Percentiles rank a stretch among this genome's conserved stretches.
Conservation (phyloP, 805 yeast species). For the Sungouiella thailandica region DNA sequence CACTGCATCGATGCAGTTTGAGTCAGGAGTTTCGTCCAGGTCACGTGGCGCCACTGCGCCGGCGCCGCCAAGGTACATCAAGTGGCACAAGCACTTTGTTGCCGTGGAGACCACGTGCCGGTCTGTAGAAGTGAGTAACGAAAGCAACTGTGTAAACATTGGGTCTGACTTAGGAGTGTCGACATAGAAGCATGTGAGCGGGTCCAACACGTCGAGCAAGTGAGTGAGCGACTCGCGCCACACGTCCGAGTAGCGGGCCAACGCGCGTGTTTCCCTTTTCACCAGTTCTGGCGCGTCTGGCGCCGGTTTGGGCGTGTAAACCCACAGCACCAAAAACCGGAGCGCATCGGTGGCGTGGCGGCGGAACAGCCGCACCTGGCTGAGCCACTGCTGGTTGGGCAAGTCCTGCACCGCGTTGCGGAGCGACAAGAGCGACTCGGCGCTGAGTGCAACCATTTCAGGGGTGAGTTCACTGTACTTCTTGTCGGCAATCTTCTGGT, state of each 20-base stretch:
- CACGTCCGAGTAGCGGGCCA: constrained; percentile 23
- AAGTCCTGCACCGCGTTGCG: constrained; percentile 83
- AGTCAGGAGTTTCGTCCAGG: constrained; percentile 19
- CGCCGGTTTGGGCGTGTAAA: constrained; percentile 15
- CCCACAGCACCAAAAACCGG: constrained; percentile 32
- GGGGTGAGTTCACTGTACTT: constrained; percentile 14
- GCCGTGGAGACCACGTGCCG: constrained; percentile 64
- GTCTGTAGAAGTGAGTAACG: constrained; percentile 53
- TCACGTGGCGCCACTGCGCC: constrained; percentile 8
- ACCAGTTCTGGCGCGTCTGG: too few relatives aligned
- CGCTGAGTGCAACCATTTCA: constrained; percentile 22
- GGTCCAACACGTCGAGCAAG: constrained; percentile 75
- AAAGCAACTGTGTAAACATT: constrained; percentile 52
- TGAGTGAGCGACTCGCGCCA: constrained; percentile 61
- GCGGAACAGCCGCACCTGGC: constrained; percentile 47
- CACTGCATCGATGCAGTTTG: constrained; percentile 36
- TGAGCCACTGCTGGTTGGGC: constrained; percentile 73
- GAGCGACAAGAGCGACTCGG: constrained; percentile 56
- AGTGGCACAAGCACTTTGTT: constrained; percentile 72
- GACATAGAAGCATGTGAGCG: constrained; percentile 74
- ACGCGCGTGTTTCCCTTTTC: constrained; percentile 14
- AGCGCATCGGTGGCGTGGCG: constrained; percentile 43
- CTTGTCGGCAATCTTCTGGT: constrained; percentile 18
- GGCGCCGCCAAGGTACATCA: constrained; percentile 46
- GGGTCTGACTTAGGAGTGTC: constrained; percentile 70